Base-by-base conservation (phyloP, 2,329 filamentous ascomycete species). In the Venturia nashicola region DNA sequence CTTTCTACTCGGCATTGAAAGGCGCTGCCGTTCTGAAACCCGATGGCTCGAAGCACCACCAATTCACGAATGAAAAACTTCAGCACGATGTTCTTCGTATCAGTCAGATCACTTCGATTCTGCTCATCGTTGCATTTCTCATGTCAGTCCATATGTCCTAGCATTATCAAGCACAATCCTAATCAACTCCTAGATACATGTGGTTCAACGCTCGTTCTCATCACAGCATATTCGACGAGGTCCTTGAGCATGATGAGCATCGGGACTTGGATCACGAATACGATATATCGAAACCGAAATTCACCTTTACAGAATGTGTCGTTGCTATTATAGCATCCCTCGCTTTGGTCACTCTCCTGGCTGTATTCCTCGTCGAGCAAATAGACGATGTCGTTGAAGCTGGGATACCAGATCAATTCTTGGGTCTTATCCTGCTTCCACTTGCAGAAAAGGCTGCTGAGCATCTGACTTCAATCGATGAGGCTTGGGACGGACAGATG, bases 371-470 rank as follows among this genome's bases (percentile, higher is more conserved):
- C 18, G 89, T 94, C 16, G 76, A 86, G 66, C 80, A 92, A 69
- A 94, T 94, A 66, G 80, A 85, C 61, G 78, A 76, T 70, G 82
- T 86, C 51, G 82, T 85, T 39, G 66, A 73, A 75, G 86, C 20
- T 9, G 79, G 1, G 82, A 86, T 68, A 79, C 79, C 57, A 20
- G 63, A 65, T 34, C 40, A 51, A 11, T 86, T 86, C 68, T 76
- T 86, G 66, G 83, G 90, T 67, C 78, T 95, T 46, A 93, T 93
- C 68, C 79, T 95, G 1, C 83, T 94, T 2, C 87, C 89, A 2
- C 79, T 95, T 0, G 90, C 94, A 5, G 91, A 95, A 71, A 95
- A 95, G 74, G 87, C 87, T 1, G 89, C 90, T 9, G 90, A 95
- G 74, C 90, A 95, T 74, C 77, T 95, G 59, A 93, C 89, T 1